Evolutionary conservation across 345 rosid species (phyloP), one percentile per base, ranked within the genome.

Genomic region (Acer negundo): DNA sequence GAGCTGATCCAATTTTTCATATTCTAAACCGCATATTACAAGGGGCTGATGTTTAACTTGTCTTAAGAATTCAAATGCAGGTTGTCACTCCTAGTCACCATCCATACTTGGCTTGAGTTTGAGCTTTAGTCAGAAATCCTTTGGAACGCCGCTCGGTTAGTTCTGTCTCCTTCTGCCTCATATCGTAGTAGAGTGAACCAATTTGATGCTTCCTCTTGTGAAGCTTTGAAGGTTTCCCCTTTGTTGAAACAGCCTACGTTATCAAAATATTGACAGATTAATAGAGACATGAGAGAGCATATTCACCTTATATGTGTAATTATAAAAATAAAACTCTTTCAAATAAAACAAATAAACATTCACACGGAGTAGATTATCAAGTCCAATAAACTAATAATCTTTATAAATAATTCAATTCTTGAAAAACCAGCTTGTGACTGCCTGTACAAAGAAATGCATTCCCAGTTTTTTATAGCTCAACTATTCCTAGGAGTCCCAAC

Each of bases 161-260:
- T 78, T 94, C 99, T 72, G 75, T 77, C 90, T 94, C 97, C 76
- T 92, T 94, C 81, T 94, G 98, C 86, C 77, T 94, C 97, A 94
- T 91, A 78, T 96, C 99, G 61, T 51, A 84, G 82, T 70, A 90
- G 62, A 96, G 79, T 8, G 99, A 79, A 19, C 95, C 88, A 31
- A 96, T 96, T 78, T 94, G 99, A 89, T 94, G 99, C 89, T 96
- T 96, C 89, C 99, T 92, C 90, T 94, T 94, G 86, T 94, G 99
- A 77, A 96, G 93, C 77, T 96, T 96, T 0, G 92, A 38, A 46
- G 97, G 97, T 81, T 96, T 92, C 74, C 97, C 99, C 72, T 94
- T 92, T 0, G 93, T 59, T 31, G 99, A 90, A 80, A 82, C 90
- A 12, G 97, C 95, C 98, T 96, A 76, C 83, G 75, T 51, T 62